A percentile compares a stretch with the other conserved stretches of the same genome.
phyloP scores from a whole-genome alignment of 1,284 basidiomycete genomes.

The Mycosarcoma maydis region DNA sequence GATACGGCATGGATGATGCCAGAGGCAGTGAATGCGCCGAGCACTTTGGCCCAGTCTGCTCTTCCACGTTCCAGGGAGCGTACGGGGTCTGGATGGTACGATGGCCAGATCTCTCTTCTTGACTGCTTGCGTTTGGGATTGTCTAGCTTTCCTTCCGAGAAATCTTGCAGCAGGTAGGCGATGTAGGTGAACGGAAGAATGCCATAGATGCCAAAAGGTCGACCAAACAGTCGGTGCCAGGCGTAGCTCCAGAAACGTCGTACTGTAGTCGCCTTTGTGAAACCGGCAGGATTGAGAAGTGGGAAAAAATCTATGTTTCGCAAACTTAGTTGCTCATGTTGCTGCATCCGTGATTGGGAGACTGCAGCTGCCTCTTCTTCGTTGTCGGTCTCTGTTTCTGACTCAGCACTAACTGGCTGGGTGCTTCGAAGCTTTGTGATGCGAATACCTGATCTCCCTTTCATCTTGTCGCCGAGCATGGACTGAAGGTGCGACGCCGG shows the following conservation, averaged over 20 bases:
- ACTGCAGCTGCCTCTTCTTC: slow-evolving; percentile 29
- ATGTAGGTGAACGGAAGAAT: slow-evolving; percentile 41
- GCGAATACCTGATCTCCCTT: not conserved
- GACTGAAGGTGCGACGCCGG: not conserved
- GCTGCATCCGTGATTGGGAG: slow-evolving; percentile 6
- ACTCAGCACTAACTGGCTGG: slow-evolving; percentile 8
- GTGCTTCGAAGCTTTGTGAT: slow-evolving; percentile 6
- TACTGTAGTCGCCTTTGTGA: slow-evolving; percentile 39
- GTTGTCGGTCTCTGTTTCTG: slow-evolving; percentile 32
- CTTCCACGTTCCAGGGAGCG: slow-evolving; percentile 36
- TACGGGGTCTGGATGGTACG: slow-evolving; percentile 45
- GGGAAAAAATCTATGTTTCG: slow-evolving; percentile 57
- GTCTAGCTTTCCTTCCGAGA: slow-evolving; percentile 31
- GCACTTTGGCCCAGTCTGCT: slow-evolving; percentile 54
- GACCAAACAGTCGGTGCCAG: slow-evolving; percentile 49
- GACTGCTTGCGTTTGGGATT: slow-evolving; percentile 32
- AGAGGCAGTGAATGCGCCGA: slow-evolving; percentile 47
- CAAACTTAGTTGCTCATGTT: slow-evolving; percentile 32
- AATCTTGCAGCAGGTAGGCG: slow-evolving; percentile 33
- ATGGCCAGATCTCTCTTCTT: slow-evolving; percentile 33
- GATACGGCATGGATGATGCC: slow-evolving; percentile 50
- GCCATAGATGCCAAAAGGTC: slow-evolving; percentile 47
- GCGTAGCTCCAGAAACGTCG: slow-evolving; percentile 45
- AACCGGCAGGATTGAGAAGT: slow-evolving; percentile 42
- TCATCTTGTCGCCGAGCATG: not conserved